Evolutionary conservation across 108 stramenopile genomes (phyloP).

Genomic region (Aurantiochytrium sp.): DNA sequence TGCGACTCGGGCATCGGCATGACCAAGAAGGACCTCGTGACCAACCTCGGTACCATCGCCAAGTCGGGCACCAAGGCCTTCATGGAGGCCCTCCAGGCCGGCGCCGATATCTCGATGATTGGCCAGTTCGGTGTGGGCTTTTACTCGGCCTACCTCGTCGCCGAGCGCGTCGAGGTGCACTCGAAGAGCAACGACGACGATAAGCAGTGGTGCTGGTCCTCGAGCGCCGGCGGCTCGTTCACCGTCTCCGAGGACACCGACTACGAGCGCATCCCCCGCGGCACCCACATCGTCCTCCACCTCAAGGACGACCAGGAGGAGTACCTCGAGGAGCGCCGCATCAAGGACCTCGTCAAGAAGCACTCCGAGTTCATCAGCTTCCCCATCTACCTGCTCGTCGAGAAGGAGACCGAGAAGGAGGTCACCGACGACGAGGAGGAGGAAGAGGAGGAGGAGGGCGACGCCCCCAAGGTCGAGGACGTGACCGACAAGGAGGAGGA

Average conservation of each 20-base stretch:
- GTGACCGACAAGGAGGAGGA: slow-evolving; percentile 94
- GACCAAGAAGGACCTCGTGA: slow-evolving; percentile 98
- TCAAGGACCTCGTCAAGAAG: slow-evolving; percentile 99
- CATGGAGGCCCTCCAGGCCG: slow-evolving; percentile 98
- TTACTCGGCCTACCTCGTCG: slow-evolving; percentile 99
- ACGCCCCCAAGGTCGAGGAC: slow-evolving; percentile 82
- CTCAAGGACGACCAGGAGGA: slow-evolving; percentile 99
- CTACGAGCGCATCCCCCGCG: slow-evolving; percentile 75
- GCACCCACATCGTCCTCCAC: slow-evolving; percentile 95
- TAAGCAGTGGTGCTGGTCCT: slow-evolving; percentile 84
- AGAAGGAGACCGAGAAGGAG: slow-evolving; percentile 99
- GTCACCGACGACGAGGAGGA: slow-evolving; percentile 97
- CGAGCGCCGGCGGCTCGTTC: slow-evolving; percentile 97
- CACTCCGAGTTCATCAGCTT: slow-evolving; percentile 99
- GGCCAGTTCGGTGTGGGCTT: slow-evolving; percentile 99
- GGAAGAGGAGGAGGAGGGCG: slow-evolving; percentile 89
- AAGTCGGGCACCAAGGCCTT: slow-evolving; percentile 99
- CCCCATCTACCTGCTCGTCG: slow-evolving; percentile 99
- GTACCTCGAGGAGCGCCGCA: slow-evolving; percentile 94
- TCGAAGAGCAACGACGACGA: slow-evolving; percentile 92
- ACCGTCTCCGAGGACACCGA: slow-evolving; percentile 75
- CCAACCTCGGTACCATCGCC: slow-evolving; percentile 99
- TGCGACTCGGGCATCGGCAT: slow-evolving; percentile 98
- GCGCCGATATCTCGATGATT: slow-evolving; percentile 99
- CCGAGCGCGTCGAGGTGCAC: slow-evolving; percentile 92